A percentile compares a stretch with the other conserved stretches of the same genome.
phyloP scores from a whole-genome alignment of 208 protist species.

The Leishmania amazonensis region DNA sequence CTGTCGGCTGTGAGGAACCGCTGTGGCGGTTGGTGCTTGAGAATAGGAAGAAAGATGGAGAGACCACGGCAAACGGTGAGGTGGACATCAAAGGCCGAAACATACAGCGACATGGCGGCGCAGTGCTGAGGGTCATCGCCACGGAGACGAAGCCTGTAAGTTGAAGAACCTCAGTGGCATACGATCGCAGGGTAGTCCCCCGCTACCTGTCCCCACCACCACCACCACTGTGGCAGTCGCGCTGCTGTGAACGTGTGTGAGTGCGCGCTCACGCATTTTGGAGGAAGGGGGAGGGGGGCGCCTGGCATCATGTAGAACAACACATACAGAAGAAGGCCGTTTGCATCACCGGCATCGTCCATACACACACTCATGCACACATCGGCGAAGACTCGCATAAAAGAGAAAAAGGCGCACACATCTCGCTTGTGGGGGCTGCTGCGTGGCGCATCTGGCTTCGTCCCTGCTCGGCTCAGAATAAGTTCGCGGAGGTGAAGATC shows the following conservation, averaged over 20 bases:
- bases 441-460: neutral
- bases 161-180: neutral
- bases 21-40: neutral
- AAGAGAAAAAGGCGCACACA: neutral
- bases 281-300: neutral
- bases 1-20: neutral
- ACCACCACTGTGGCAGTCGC: neutral
- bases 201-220: too few species aligned
- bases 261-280: neutral
- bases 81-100: too few species aligned
- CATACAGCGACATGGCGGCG: neutral
- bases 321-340: neutral
- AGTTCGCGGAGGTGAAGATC: slow-evolving; percentile 83
- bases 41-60: neutral
- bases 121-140: neutral
- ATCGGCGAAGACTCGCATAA: neutral
- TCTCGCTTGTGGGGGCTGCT: neutral
- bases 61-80: too few species aligned
- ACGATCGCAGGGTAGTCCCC: neutral
- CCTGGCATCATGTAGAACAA: neutral
- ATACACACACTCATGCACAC: neutral
- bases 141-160: neutral
- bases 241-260: neutral
- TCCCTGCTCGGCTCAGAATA: slow-evolving; percentile 41
- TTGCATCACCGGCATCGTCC: neutral